Evolutionary conservation across 305 asterid genomes (phyloP).

Genomic region (Ilex paraguariensis): DNA sequence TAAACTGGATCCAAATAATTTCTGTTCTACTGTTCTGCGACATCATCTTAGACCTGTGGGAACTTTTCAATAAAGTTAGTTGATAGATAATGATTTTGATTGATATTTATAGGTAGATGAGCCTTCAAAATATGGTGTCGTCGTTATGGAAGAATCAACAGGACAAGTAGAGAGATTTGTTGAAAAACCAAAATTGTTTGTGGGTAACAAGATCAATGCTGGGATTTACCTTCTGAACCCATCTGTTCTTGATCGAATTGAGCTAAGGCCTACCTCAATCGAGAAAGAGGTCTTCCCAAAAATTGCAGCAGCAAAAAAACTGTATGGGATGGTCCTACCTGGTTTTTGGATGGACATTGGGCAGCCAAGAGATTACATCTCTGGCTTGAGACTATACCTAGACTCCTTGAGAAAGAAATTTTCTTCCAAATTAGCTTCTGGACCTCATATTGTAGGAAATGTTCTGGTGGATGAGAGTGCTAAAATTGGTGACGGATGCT

Average conservation of each 20-base stretch:
- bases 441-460: conserved; percentile 71
- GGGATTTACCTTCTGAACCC: conserved; percentile 89
- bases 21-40: background rate
- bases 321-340: conserved; percentile 81
- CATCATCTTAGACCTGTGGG: background rate
- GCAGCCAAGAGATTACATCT: conserved; percentile 83
- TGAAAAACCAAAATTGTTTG: conserved; percentile 89
- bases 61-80: background rate
- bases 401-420: conserved; percentile 69
- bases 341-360: conserved; percentile 99
- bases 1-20: conserved; percentile 12
- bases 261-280: conserved; percentile 78
- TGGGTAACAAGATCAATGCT: conserved; percentile 91
- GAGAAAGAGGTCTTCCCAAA: conserved; percentile 86
- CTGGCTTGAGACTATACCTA: conserved; percentile 73
- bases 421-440: conserved; percentile 60
- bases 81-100: conserved; percentile 5
- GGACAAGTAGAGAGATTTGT: conserved; percentile 86
- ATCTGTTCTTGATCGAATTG: conserved; percentile 71
- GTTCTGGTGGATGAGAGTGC: conserved; percentile 84
- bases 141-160: conserved; percentile 68
- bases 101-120: conserved; percentile 65
- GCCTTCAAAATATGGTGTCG: conserved; percentile 90
- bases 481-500: conserved; percentile 87
- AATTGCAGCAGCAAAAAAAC: conserved; percentile 61